Percentiles rank a stretch among this genome's conserved stretches.
phyloP scores from a whole-genome alignment of 345 rosid species.

The Garcia nutans region DNA sequence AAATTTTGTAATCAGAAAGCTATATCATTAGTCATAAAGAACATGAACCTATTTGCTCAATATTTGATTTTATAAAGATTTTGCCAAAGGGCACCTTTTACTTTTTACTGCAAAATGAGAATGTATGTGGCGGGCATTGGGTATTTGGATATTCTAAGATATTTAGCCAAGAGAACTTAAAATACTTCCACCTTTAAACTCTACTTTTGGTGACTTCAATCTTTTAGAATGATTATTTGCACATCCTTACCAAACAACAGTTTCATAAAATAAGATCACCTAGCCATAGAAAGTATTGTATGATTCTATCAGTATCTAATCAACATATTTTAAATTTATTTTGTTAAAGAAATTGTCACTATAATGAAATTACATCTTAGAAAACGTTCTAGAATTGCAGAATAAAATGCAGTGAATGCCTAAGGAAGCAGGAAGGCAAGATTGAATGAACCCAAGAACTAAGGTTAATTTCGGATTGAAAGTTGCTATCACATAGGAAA shows the following conservation, averaged over 20 bases:
- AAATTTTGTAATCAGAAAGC: neutral
- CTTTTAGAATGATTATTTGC: no score
- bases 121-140: neutral
- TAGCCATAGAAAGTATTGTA: neutral
- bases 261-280: neutral
- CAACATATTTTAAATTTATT: no score
- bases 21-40: neutral
- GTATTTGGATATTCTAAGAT: neutral
- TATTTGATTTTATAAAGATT: neutral
- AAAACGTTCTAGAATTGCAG: neutral
- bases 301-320: neutral
- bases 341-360: no score
- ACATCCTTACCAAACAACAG: no score
- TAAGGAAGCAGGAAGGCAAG: neutral
- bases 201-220: no score
- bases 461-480: neutral
- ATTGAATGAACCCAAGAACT: neutral
- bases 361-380: neutral
- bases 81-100: neutral
- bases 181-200: neutral
- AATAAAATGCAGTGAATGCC: neutral
- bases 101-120: neutral
- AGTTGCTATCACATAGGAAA: neutral
- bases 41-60: neutral
- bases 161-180: neutral